Conservation (phyloP, 2,329 filamentous ascomycete species). For the Penicillium occitanis region DNA sequence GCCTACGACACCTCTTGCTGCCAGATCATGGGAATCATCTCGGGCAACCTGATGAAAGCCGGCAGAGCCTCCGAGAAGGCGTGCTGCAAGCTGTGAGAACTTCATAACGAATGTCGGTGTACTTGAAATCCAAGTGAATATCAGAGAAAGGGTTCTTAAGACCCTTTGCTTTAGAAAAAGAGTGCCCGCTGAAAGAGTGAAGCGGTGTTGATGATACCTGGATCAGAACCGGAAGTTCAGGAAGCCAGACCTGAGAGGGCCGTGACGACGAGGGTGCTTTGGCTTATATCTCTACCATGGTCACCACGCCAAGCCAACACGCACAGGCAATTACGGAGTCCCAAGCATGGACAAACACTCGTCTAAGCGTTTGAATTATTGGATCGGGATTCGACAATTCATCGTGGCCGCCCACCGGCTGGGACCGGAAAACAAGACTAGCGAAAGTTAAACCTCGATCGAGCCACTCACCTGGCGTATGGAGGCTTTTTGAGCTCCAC, state of each 20-base stretch:
- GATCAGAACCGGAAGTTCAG: neutral
- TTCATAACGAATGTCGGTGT: slow-evolving; percentile 8
- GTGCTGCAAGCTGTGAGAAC: slow-evolving; percentile 26
- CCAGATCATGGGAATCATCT: slow-evolving; percentile 12
- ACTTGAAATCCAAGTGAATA: slow-evolving; percentile 15
- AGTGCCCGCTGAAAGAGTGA: slow-evolving; percentile 75
- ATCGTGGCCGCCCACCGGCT: neutral
- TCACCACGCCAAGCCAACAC: neutral
- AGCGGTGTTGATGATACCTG: slow-evolving; percentile 30
- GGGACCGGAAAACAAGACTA: neutral
- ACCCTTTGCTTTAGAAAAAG: slow-evolving; percentile 41
- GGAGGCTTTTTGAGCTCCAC: neutral
- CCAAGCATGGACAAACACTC: neutral
- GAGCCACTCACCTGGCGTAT: neutral
- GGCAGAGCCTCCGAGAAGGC: slow-evolving; percentile 14
- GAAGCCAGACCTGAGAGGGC: slow-evolving; percentile 3
- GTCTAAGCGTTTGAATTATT: neutral
- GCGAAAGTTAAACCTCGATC: neutral
- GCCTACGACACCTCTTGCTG: slow-evolving; percentile 19
- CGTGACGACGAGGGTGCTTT: neutral
- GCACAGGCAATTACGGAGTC: neutral
- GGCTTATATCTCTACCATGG: neutral
- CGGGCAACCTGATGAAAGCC: neutral
- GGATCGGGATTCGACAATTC: slow-evolving; percentile 1
- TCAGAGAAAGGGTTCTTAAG: slow-evolving; percentile 23